Conservation (phyloP, 768 basidiomycete species). For the Myochromella boudieri region DNA sequence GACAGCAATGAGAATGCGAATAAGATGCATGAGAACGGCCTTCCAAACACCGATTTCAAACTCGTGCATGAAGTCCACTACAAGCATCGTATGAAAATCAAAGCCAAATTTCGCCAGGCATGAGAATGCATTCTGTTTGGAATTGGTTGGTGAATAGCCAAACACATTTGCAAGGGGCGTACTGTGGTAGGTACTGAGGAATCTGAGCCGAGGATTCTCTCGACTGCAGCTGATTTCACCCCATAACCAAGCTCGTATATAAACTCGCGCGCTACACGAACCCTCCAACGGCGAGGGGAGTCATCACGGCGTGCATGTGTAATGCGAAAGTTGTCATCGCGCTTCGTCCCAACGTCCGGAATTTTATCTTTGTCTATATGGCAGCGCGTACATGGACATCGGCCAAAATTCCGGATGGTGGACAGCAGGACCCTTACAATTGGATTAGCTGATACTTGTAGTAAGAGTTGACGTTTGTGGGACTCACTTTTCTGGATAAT, state of each 20-base stretch:
- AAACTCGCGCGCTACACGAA: not conserved
- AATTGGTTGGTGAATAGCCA: not conserved
- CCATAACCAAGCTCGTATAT: not conserved
- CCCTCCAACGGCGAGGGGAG: not conserved
- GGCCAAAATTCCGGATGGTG: slow-evolving; percentile 29
- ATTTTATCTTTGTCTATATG: slow-evolving; percentile 26
- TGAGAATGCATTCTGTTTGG: slow-evolving; percentile 29
- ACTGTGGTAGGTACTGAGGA: slow-evolving; percentile 20
- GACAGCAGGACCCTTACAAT: too few species aligned
- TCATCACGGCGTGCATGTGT: not conserved
- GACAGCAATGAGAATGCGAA: too few species aligned
- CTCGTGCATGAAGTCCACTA: too few species aligned
- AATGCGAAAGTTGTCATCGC: not conserved
- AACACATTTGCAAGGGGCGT: not conserved
- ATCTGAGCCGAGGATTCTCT: not conserved
- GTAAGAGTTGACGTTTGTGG: not conserved
- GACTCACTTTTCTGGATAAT: slow-evolving; percentile 36
- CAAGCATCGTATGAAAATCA: slow-evolving; percentile 22
- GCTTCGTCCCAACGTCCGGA: slow-evolving; percentile 21
- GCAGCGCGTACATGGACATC: slow-evolving; percentile 39
- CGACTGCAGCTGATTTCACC: not conserved
- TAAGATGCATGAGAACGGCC: too few species aligned
- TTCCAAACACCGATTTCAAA: too few species aligned
- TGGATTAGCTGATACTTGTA: too few species aligned
- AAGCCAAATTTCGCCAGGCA: slow-evolving; percentile 16